phyloP scores from a whole-genome alignment of 768 basidiomycete genomes.

The Boletus subparvulus region DNA sequence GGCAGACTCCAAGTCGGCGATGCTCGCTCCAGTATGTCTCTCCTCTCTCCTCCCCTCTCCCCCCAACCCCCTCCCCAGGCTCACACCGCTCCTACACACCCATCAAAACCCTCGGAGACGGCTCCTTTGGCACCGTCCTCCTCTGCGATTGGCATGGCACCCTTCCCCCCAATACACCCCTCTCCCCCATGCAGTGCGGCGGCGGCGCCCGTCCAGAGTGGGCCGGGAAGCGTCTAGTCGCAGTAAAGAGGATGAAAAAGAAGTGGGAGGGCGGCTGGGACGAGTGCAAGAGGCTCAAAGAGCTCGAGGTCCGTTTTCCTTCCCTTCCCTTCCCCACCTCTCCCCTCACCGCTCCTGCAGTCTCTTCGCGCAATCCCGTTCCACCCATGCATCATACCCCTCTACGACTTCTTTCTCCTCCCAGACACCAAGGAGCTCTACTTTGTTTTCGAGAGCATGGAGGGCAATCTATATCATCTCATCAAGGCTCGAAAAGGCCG shows the following conservation, averaged over 20 bases:
- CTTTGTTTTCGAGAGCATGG: slow-evolving; percentile 99
- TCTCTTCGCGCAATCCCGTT: slow-evolving; percentile 92
- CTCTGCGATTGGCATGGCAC: slow-evolving; percentile 99
- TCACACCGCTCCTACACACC: slow-evolving; percentile 90
- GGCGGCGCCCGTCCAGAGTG: slow-evolving; percentile 92
- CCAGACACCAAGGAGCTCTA: slow-evolving; percentile 95
- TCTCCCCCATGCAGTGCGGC: slow-evolving; percentile 95
- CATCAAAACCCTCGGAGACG: slow-evolving; percentile 95
- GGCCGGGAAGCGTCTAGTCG: slow-evolving; percentile 91
- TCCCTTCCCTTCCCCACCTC: slow-evolving; percentile 9
- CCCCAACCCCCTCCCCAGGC: slow-evolving; percentile 41
- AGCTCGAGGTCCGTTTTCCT: slow-evolving; percentile 74
- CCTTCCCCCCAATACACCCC: slow-evolving; percentile 84
- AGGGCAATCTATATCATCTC: slow-evolving; percentile 98
- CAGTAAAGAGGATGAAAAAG: slow-evolving; percentile 98
- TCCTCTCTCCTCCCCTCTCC: neutral
- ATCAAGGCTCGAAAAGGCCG: slow-evolving; percentile 96
- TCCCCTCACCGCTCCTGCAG: slow-evolving; percentile 41
- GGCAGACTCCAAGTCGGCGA: slow-evolving; percentile 72
- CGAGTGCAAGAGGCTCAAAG: slow-evolving; percentile 92
- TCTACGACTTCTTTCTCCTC: slow-evolving; percentile 99
- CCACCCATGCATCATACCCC: slow-evolving; percentile 96
- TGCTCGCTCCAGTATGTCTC: slow-evolving; percentile 63
- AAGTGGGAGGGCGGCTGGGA: slow-evolving; percentile 98
- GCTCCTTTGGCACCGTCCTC: slow-evolving; percentile 98